These are phyloP conservation scores for Thielaviopsis ethacetica DNA, from an alignment of 2,329 filamentous ascomycete species.

Conservation along the genomic window DNA sequence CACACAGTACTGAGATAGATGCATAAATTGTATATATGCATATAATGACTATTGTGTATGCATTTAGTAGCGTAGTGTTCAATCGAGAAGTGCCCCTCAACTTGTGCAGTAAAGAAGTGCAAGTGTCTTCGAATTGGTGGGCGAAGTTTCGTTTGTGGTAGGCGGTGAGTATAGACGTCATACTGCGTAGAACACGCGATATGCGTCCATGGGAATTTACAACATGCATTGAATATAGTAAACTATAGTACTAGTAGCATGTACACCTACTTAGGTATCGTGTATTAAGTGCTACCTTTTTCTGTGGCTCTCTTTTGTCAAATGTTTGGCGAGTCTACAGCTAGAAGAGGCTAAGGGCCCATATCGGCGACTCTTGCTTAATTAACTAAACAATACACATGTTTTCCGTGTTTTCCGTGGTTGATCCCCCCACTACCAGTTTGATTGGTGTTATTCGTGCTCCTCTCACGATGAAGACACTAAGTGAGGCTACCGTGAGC, in stretches of 20 bases:
- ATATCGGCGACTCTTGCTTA: not conserved
- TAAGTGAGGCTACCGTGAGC: not conserved
- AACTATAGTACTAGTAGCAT: not conserved
- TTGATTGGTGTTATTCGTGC: not conserved
- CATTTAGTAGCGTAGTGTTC: not conserved
- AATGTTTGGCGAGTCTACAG: not conserved
- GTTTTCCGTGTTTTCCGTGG: not conserved
- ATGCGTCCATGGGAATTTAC: not conserved
- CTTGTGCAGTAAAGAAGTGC: not conserved
- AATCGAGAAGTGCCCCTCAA: not conserved
- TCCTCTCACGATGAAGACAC: not conserved
- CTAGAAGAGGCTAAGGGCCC: not conserved
- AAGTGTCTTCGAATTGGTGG: not conserved
- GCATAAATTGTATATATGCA: not conserved
- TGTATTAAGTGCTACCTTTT: not conserved
- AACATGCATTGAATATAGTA: not conserved
- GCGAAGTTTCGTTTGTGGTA: not conserved
- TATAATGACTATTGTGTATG: not conserved
- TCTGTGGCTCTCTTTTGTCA: not conserved
- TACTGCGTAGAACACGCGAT: not conserved
- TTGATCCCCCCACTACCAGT: not conserved
- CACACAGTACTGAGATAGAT: too few species aligned
- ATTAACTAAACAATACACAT: not conserved
- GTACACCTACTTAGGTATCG: not conserved
- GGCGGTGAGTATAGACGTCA: constrained; percentile 2